A percentile compares a stretch with the other conserved stretches of the same genome.
Evolutionary conservation across 1,284 basidiomycete species (phyloP).

Genomic region (Ceratobasidium sp.): DNA sequence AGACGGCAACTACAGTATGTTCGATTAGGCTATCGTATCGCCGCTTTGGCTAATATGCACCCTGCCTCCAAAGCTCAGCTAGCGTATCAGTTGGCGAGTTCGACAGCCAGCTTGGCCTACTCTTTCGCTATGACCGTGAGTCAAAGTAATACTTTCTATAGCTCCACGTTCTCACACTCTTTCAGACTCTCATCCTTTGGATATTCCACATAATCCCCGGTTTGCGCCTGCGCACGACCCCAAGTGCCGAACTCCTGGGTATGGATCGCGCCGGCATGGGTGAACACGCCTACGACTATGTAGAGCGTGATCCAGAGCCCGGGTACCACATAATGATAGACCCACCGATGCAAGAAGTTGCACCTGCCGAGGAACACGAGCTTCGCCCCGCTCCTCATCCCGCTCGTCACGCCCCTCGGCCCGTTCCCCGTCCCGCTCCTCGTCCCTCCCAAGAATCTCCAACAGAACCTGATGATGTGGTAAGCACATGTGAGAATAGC

Average conservation of each 20-base stretch:
- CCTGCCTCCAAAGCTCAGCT: slow-evolving; percentile 68
- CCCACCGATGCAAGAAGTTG: background rate
- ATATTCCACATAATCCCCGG: slow-evolving; percentile 93
- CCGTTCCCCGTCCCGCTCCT: too few species aligned
- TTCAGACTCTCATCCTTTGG: slow-evolving; percentile 87
- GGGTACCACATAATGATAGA: slow-evolving; percentile 23
- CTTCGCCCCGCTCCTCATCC: background rate
- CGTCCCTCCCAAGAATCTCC: too few species aligned
- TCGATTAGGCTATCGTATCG: background rate
- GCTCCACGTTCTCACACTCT: background rate
- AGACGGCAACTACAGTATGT: slow-evolving; percentile 69
- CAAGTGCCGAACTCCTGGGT: slow-evolving; percentile 91
- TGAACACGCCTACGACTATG: slow-evolving; percentile 94
- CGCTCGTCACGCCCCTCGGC: too few species aligned
- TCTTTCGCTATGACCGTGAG: slow-evolving; percentile 85
- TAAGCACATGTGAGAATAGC: too few species aligned
- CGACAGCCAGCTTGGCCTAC: slow-evolving; percentile 79
- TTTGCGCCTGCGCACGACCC: slow-evolving; percentile 80
- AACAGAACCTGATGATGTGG: too few species aligned
- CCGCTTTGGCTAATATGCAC: slow-evolving; percentile 36
- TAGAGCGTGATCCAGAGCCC: slow-evolving; percentile 74
- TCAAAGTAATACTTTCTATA: slow-evolving; percentile 42
- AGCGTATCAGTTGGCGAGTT: slow-evolving; percentile 89
- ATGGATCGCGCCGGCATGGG: slow-evolving; percentile 95
- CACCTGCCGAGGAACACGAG: slow-evolving; percentile 12